Evolutionary conservation across 768 basidiomycete genomes (phyloP).

Genomic region (Boletus eberwhitei): DNA sequence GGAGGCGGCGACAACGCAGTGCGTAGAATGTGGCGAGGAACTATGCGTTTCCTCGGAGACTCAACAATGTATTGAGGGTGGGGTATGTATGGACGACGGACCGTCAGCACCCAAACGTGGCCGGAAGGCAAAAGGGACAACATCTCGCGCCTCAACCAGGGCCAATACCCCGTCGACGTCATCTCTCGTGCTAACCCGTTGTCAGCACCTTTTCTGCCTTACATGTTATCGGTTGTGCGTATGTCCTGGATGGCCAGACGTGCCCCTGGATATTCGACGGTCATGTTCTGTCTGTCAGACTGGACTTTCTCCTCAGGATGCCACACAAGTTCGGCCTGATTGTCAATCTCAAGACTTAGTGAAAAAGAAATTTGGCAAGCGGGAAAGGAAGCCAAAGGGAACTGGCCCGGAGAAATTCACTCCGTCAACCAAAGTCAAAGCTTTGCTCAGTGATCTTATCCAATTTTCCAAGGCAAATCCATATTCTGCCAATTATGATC

Average conservation of each 20-base stretch:
- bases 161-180: constrained; percentile 65
- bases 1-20: constrained; percentile 85
- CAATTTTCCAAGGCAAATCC: constrained; percentile 83
- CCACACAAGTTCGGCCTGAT: constrained; percentile 76
- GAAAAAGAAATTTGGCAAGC: constrained; percentile 65
- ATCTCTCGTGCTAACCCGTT: constrained; percentile 79
- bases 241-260: constrained; percentile 77
- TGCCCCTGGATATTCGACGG: constrained; percentile 50
- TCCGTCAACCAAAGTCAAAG: constrained; percentile 86
- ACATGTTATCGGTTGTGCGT: constrained; percentile 81
- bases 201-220: constrained; percentile 91
- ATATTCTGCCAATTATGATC: constrained; percentile 83
- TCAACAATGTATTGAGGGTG: constrained; percentile 39
- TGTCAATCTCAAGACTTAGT: constrained; percentile 37
- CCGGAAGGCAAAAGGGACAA: constrained; percentile 49
- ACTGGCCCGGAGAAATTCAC: constrained; percentile 52
- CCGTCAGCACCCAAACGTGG: constrained; percentile 48
- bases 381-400: constrained; percentile 65
- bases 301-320: constrained; percentile 65
- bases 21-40: constrained; percentile 82
- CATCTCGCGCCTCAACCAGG: constrained; percentile 70
- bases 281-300: constrained; percentile 79
- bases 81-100: constrained; percentile 48
- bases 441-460: constrained; percentile 75
- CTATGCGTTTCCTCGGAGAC: constrained; percentile 52